Conservation (phyloP, 2,329 filamentous ascomycete species). For the Diaporthe velutina region DNA sequence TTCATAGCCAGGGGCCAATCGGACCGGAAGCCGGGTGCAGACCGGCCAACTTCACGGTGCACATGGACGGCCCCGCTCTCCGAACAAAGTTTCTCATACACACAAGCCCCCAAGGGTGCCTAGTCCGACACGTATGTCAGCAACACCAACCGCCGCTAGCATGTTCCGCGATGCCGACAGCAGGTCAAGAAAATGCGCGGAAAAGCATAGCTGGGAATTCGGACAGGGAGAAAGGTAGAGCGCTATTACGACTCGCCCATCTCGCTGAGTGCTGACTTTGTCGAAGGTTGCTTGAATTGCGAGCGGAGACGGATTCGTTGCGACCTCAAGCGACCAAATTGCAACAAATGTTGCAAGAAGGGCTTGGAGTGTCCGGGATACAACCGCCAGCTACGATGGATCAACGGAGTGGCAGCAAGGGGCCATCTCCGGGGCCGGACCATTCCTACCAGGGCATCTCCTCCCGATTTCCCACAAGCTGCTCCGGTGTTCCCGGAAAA, state of each 20-base stretch:
- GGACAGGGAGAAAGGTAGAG: neutral
- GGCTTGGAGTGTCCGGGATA: neutral
- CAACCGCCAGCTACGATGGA: constrained; percentile 3
- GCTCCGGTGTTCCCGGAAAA: neutral
- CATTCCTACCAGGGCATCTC: neutral
- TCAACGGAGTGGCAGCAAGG: constrained; percentile 9
- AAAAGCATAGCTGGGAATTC: neutral
- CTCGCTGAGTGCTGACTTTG: neutral
- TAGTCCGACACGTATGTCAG: neutral
- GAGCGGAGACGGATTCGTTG: constrained; percentile 10
- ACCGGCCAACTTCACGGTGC: neutral
- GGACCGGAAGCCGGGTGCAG: neutral
- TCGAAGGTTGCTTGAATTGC: neutral
- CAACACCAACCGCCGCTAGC: neutral
- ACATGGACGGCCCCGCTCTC: neutral
- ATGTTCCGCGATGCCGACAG: neutral
- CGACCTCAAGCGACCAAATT: neutral
- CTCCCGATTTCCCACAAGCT: neutral
- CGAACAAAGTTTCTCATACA: neutral
- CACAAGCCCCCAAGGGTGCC: neutral
- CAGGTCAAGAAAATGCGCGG: neutral
- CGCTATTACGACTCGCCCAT: too few relatives aligned
- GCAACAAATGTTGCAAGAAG: constrained; percentile 9
- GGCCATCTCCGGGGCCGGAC: neutral
- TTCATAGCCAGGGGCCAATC: neutral